These are phyloP conservation scores for Aspergillus proliferans DNA, from an alignment of 2,329 filamentous ascomycete species.

Conservation along the genomic window DNA sequence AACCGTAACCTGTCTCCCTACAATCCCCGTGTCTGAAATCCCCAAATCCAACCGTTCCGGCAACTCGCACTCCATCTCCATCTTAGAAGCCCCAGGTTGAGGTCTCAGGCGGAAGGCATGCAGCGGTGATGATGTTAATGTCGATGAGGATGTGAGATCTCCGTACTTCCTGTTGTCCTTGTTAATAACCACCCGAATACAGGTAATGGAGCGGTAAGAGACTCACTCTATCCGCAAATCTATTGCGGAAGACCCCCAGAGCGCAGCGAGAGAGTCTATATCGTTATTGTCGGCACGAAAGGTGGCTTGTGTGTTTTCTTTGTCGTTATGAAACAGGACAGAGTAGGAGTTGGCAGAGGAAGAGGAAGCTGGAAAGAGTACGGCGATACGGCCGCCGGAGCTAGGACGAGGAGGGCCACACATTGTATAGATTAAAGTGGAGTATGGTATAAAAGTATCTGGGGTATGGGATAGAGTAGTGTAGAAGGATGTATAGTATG, in stretches of 20 bases:
- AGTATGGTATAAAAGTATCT: background rate
- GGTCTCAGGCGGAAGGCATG: conserved; percentile 20
- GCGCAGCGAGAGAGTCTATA: conserved; percentile 7
- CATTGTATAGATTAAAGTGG: conserved; percentile 37
- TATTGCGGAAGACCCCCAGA: conserved; percentile 16
- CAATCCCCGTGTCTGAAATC: conserved; percentile 29
- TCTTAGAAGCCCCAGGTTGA: background rate
- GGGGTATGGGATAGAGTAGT: background rate
- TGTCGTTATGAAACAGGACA: conserved; percentile 23
- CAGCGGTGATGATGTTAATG: conserved; percentile 12
- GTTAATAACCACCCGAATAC: background rate
- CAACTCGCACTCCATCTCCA: conserved; percentile 21
- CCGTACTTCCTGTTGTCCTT: conserved; percentile 16
- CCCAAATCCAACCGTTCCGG: conserved; percentile 26
- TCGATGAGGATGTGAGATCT: conserved; percentile 16
- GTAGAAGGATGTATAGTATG: background rate
- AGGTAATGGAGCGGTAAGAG: background rate
- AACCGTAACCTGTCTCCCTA: conserved; percentile 28
- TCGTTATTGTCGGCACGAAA: conserved; percentile 22
- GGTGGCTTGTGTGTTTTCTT: conserved; percentile 14
- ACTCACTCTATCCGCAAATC: conserved; percentile 30
- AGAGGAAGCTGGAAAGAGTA: conserved; percentile 23
- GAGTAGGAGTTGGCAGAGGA: conserved; percentile 19
- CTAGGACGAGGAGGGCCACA: conserved; percentile 48
- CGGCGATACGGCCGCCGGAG: conserved; percentile 30